phyloP scores from a whole-genome alignment of 208 protist species.

The Vickermania ingenoplastis region DNA sequence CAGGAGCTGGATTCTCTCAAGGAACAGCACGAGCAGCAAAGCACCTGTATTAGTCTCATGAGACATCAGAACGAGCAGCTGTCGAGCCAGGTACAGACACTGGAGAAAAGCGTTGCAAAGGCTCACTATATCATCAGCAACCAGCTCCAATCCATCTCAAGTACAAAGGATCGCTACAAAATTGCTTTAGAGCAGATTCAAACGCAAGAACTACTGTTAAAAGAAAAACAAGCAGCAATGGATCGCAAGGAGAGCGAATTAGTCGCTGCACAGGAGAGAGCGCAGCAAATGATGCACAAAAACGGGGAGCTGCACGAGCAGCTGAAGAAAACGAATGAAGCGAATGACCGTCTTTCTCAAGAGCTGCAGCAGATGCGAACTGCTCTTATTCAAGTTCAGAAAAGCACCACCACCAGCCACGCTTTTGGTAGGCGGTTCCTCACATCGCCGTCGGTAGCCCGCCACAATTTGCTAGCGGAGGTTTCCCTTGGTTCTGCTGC shows the following conservation, averaged over 20 bases:
- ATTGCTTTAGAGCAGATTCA: conserved; percentile 48
- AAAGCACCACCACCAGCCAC: conserved; percentile 60
- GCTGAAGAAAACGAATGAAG: conserved; percentile 48
- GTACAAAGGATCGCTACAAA: conserved; percentile 41
- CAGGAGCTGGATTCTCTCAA: conserved; percentile 58
- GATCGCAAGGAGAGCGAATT: conserved; percentile 42
- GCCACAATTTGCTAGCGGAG: background rate
- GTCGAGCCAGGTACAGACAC: conserved; percentile 20
- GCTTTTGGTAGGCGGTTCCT: conserved; percentile 17
- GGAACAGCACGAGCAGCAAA: conserved; percentile 65
- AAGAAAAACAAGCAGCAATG: conserved; percentile 32
- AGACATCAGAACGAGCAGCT: conserved; percentile 64
- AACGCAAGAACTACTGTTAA: conserved; percentile 38
- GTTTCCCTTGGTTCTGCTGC: background rate
- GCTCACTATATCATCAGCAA: conserved; percentile 79
- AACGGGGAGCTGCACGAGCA: conserved; percentile 56
- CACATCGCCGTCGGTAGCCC: background rate
- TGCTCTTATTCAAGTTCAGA: conserved; percentile 73
- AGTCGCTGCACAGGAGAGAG: conserved; percentile 16
- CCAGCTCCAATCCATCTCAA: conserved; percentile 70
- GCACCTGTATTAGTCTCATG: conserved; percentile 64
- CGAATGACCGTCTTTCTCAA: conserved; percentile 42
- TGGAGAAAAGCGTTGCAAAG: conserved; percentile 48
- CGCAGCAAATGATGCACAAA: conserved; percentile 32
- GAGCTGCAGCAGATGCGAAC: conserved; percentile 72